Evolutionary conservation across 306 rosid species (phyloP).

Genomic region (Prunus mira): DNA sequence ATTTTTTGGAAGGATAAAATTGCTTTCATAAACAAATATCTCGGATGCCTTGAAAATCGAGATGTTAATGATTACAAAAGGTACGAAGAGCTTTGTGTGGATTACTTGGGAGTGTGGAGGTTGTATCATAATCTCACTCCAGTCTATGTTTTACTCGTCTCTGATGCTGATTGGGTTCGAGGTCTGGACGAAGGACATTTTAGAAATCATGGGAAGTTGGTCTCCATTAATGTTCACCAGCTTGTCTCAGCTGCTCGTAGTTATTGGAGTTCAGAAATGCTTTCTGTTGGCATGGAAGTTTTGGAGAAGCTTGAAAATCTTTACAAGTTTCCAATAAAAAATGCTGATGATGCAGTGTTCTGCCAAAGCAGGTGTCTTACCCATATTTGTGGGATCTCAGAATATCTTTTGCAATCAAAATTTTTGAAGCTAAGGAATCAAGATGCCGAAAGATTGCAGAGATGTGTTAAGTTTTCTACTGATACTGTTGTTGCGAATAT

Average conservation of each 20-base stretch:
- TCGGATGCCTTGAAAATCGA: constrained; percentile 29
- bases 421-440: constrained; percentile 13
- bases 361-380: constrained; percentile 32
- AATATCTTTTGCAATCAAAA: constrained; percentile 35
- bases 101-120: constrained; percentile 54
- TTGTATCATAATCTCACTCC: constrained; percentile 14
- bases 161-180: constrained; percentile 61
- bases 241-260: constrained; percentile 37
- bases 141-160: constrained; percentile 40
- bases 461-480: constrained; percentile 22
- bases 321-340: constrained; percentile 17
- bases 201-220: constrained; percentile 35
- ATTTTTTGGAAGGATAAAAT: constrained; percentile 57
- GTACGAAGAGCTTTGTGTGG: constrained; percentile 43
- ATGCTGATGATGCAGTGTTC: constrained; percentile 2
- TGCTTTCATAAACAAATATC: constrained; percentile 28
- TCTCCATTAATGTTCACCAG: constrained; percentile 27
- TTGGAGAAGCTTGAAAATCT: constrained; percentile 44
- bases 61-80: constrained; percentile 21
- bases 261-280: constrained; percentile 56
- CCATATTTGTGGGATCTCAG: constrained; percentile 42
- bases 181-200: constrained; percentile 27
- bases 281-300: constrained; percentile 49
- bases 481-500: constrained; percentile 12
- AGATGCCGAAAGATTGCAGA: constrained; percentile 16